Percentiles rank a stretch among this genome's conserved stretches.
phyloP scores from a whole-genome alignment of 768 basidiomycete genomes.

The Flagelloscypha sp. region DNA sequence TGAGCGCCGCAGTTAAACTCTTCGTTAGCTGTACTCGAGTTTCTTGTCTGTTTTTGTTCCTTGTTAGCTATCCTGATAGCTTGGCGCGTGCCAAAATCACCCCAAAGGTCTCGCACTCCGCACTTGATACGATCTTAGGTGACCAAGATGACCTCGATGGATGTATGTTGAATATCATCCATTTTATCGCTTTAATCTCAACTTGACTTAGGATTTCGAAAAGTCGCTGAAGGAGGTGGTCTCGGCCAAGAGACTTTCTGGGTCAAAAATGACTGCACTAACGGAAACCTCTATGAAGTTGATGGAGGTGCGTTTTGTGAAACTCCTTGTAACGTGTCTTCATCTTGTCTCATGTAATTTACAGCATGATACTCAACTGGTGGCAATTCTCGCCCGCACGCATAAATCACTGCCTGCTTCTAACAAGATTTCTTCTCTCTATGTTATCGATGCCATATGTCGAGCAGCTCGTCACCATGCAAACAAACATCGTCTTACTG shows the following conservation, averaged over 20 bases:
- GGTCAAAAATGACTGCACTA: conserved; percentile 73
- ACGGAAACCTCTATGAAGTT: conserved; percentile 71
- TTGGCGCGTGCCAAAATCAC: too few relatives aligned
- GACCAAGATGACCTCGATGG: too few relatives aligned
- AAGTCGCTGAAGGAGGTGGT: conserved; percentile 74
- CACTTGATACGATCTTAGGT: too few relatives aligned
- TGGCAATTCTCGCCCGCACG: conserved; percentile 81
- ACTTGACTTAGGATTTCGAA: conserved; percentile 63
- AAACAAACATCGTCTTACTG: conserved; percentile 54
- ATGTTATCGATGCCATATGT: conserved; percentile 88
- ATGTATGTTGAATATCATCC: conserved; percentile 25
- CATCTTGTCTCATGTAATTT: conserved; percentile 1
- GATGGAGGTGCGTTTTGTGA: conserved; percentile 52
- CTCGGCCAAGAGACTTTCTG: conserved; percentile 74
- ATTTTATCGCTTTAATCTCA: conserved; percentile 5
- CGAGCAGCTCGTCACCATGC: conserved; percentile 68
- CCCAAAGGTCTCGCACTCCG: too few relatives aligned
- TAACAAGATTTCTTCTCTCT: conserved; percentile 80
- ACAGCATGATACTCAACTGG: conserved; percentile 79
- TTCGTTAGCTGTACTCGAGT: background rate
- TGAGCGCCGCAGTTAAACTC: background rate
- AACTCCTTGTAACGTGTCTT: background rate
- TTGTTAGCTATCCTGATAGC: background rate
- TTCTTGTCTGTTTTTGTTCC: background rate
- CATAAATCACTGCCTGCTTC: conserved; percentile 68